phyloP scores from a whole-genome alignment of 495 filamentous ascomycete genomes.

The Aspergillus steynii region DNA sequence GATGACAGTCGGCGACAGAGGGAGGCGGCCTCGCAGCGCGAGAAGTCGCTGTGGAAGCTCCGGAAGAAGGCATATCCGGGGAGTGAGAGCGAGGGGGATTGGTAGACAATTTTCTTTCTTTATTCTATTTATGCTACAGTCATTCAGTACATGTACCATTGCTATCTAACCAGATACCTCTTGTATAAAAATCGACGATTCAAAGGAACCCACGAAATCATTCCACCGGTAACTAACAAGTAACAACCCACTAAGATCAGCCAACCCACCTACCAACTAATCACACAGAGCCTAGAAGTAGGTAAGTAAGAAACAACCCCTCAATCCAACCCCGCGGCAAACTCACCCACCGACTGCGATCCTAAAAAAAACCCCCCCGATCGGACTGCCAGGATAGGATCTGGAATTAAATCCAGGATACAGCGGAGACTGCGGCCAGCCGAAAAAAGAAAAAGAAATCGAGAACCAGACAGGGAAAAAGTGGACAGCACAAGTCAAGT shows the following conservation, averaged over 20 bases:
- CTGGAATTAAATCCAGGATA: neutral
- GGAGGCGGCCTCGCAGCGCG: constrained; percentile 32
- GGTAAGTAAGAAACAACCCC: neutral
- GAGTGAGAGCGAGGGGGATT: constrained; percentile 46
- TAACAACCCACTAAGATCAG: no score
- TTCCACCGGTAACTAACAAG: no score
- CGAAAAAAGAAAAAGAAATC: neutral
- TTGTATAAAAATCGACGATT: no score
- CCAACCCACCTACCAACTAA: no score
- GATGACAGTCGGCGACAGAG: constrained; percentile 39
- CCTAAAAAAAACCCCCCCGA: neutral
- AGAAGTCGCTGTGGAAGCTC: constrained; percentile 46
- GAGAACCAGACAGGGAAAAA: no score
- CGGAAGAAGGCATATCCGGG: constrained; percentile 46
- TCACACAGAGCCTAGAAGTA: no score
- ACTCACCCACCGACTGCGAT: neutral
- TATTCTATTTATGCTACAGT: neutral
- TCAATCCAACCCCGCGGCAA: neutral
- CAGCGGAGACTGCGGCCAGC: neutral
- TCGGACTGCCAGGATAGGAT: neutral
- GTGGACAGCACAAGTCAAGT: no score
- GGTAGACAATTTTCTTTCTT: constrained; percentile 18
- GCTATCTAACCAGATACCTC: no score
- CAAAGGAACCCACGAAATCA: neutral
- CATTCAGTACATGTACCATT: neutral